Conservation (phyloP, 768 basidiomycete genomes). For the Lentinula sp. region DNA sequence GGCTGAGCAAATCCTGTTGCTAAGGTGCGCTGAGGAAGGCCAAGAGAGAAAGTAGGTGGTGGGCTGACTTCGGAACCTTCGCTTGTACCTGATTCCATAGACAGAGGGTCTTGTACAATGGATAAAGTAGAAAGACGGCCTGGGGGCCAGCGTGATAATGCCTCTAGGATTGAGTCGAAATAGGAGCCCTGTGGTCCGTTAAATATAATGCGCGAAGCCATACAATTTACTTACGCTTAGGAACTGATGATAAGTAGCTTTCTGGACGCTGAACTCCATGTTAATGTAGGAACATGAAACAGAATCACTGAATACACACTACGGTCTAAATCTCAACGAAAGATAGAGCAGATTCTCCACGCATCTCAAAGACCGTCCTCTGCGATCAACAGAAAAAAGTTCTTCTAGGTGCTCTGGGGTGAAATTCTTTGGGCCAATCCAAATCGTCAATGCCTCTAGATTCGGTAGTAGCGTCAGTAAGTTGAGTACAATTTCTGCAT, state of each 20-base stretch:
- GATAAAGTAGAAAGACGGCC: slow-evolving; percentile 40
- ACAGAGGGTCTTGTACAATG: slow-evolving; percentile 58
- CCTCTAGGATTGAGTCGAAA: slow-evolving; percentile 67
- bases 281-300: not conserved
- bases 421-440: slow-evolving; percentile 72
- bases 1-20: slow-evolving; percentile 68
- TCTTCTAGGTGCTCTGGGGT: slow-evolving; percentile 78
- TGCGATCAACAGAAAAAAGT: slow-evolving; percentile 31
- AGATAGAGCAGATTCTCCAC: slow-evolving; percentile 42
- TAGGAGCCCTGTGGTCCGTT: slow-evolving; percentile 56
- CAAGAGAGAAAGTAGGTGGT: not conserved
- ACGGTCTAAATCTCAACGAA: slow-evolving; percentile 75
- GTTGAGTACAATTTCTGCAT: slow-evolving; percentile 72
- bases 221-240: slow-evolving; percentile 42
- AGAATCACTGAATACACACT: slow-evolving; percentile 44
- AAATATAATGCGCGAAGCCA: not conserved
- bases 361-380: slow-evolving; percentile 26
- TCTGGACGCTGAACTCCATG: slow-evolving; percentile 45
- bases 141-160: slow-evolving; percentile 60
- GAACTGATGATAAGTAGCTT: slow-evolving; percentile 78
- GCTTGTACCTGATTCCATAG: not conserved
- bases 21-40: slow-evolving; percentile 16
- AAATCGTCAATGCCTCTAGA: slow-evolving; percentile 47
- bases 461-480: slow-evolving; percentile 52
- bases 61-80: slow-evolving; percentile 16